Conservation (phyloP, 768 basidiomycete species). For the Suillus discolor region DNA sequence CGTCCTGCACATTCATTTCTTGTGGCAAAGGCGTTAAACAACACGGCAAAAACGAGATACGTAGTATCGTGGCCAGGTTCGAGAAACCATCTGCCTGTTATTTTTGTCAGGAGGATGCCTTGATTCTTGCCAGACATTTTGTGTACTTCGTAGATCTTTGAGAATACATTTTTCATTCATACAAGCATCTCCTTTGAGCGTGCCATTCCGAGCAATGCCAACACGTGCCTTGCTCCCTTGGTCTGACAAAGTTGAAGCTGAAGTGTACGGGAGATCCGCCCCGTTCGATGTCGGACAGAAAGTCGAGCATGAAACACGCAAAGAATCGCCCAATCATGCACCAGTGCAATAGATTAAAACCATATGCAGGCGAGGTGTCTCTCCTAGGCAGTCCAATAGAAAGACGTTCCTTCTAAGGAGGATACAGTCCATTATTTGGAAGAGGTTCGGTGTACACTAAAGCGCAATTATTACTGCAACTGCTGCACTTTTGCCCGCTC, state of each 20-base stretch:
- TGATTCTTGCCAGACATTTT: conserved; percentile 29
- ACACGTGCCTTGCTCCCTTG: neutral
- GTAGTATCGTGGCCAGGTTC: conserved; percentile 20
- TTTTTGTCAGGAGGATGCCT: conserved; percentile 40
- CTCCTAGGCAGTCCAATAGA: neutral
- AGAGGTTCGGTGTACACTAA: neutral
- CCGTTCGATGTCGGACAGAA: too few species aligned
- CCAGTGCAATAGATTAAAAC: neutral
- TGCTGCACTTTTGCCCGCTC: conserved; percentile 54
- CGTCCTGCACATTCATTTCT: conserved; percentile 45
- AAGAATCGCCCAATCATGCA: neutral
- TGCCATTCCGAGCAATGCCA: neutral
- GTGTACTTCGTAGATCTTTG: neutral
- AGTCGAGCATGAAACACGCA: neutral
- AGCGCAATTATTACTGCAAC: neutral
- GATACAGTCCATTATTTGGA: neutral
- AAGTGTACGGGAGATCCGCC: neutral
- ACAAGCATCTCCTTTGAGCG: neutral
- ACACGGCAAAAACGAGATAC: conserved; percentile 55
- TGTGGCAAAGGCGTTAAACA: conserved; percentile 69
- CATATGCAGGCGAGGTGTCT: neutral
- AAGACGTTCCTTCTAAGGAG: neutral
- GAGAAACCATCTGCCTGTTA: conserved; percentile 60
- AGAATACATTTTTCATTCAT: neutral
- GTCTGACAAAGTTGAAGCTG: neutral